Evolutionary conservation across 2,329 filamentous ascomycete genomes (phyloP), one percentile per base, ranked within the genome.

Genomic region (Colletotrichum eremochloae): DNA sequence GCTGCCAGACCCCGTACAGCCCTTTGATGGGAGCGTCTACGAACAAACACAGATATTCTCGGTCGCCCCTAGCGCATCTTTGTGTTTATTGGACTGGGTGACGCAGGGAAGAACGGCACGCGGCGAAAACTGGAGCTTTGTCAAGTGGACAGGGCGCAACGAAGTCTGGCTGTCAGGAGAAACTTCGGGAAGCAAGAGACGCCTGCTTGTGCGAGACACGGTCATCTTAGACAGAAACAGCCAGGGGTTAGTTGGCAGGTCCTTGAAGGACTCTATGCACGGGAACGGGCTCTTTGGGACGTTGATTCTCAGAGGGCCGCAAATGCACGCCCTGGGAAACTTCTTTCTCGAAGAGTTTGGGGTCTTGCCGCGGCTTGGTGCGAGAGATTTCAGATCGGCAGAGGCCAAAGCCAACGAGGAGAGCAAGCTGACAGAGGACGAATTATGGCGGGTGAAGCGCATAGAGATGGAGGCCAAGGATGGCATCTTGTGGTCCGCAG

Each of bases 21-120:
- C 96, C 0, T 98, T 97, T 80, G 91, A 90, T 73, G 88, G 90
- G 74, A 97, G 94, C 78, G 89, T 93, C 55, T 98, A 97, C 81
- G 90, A 93, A 76, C 96, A 98, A 82, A 87, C 85, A 20, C 96
- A 98, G 81, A 88, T 90, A 29, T 98, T 98, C 81, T 88, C 88
- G 46, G 82, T 92, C 63, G 85, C 85, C 9, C 82, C 84, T 11
- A 82, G 78, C 7, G 89, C 86, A 76, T 91, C 92, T 52, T 83
- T 98, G 18, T 97, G 95, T 79, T 87, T 97, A 2, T 85, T 97
- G 57, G 96, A 99, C 81, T 99, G 96, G 96, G 95, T 98, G 8
- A 97, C 92, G 2, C 93, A 96, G 78, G 96, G 96, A 9, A 90
- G 96, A 24, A 90, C 87, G 5, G 95, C 96, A 5, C 89, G 93